Evolutionary conservation across 2,329 filamentous ascomycete species (phyloP), one percentile per base, ranked within the genome.

Genomic region (Talaromyces sp.): DNA sequence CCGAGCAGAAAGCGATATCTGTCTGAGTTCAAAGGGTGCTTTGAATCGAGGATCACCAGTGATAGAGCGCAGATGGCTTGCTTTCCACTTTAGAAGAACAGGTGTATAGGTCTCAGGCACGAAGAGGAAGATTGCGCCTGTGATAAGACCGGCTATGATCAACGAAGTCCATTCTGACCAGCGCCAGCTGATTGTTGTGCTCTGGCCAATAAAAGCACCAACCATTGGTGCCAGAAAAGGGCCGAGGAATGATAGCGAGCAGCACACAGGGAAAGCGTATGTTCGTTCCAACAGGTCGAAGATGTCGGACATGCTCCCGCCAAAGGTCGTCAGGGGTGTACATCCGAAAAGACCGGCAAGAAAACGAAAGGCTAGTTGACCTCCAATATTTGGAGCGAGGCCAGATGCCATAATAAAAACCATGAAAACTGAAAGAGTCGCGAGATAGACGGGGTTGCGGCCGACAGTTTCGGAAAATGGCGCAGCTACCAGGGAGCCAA

Each of bases 291-390:
- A 66, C 85, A 75, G 1, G 83, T 81, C 0, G 87, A 80, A 90
- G 31, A 91, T 77, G 72, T 91, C 89, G 30, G 84, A 85, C 7
- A 91, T 69, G 0, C 90, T 87, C 30, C 88, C 88, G 2, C 87
- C 87, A 0, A 87, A 89, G 65, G 89, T 89, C 0, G 87, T 90
- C 0, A 91, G 82, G 0, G 88, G 87, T 0, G 87, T 87, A 0
- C 83, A 84, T 10, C 83, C 83, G 65, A 88, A 88, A 60, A 88
- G 81, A 0, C 83, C 87, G 3, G 82, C 79, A 61, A 87, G 87
- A 74, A 90, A 89, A 1, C 87, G 80, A 28, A 60, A 55, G 14
- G 53, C 40, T 10, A 44, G 31, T 14, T 55, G 51, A 27, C 16
- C 34, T 31, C 51, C 58, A 36, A 60, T 34, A 28, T 55, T 60